Evolutionary conservation across 306 rosid genomes (phyloP), one percentile per base, ranked within the genome.

Genomic region (Malus sieversii): DNA sequence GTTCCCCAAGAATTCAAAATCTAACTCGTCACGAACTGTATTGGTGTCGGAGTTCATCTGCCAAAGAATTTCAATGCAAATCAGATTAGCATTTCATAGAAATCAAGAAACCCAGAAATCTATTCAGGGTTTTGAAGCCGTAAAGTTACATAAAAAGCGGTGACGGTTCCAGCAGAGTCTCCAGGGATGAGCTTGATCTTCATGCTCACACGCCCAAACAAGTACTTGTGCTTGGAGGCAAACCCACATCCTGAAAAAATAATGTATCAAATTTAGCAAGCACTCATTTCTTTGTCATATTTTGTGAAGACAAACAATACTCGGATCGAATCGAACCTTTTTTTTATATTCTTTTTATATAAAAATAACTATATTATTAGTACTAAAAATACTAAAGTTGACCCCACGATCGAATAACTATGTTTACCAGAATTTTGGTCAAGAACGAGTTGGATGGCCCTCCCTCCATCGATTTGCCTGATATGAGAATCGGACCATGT

Each of bases 161-260:
- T 92, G 60, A 95, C 98, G 0, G 97, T 95, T 40, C 98, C 98
- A 1, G 98, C 98, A 27, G 98, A 95, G 80, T 95, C 98, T 22
- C 97, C 97, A 0, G 96, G 89, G 38, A 92, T 40, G 70, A 95
- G 97, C 80, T 95, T 95, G 91, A 95, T 89, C 90, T 92, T 92
- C 96, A 95, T 95, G 89, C 97, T 95, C 71, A 92, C 95, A 58
- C 91, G 96, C 4, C 98, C 98, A 53, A 90, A 95, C 83, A 95
- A 65, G 85, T 89, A 92, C 77, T 89, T 85, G 7, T 29, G 78
- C 77, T 79, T 89, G 35, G 98, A 95, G 74, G 97, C 84, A 81
- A 95, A 95, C 68, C 98, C 98, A 78, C 97, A 87, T 35, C 98
- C 98, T 92, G 71, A 74, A 77, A 77, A 20, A n/a, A 10, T 58